These are phyloP conservation scores for Cadophora malorum DNA, from an alignment of 2,329 filamentous ascomycete genomes.

Conservation along the genomic window DNA sequence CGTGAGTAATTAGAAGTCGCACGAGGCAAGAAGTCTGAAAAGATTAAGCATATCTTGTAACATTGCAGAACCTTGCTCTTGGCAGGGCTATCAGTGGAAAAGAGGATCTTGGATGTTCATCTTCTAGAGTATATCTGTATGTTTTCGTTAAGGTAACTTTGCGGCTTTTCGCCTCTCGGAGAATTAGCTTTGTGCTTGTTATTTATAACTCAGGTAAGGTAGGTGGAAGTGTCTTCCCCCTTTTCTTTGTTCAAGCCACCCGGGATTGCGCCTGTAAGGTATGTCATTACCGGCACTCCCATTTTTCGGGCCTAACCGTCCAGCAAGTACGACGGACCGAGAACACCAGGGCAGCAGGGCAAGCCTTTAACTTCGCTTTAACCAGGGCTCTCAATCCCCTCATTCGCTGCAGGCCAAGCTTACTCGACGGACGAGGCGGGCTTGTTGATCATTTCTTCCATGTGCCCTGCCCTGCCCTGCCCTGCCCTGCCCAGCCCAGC, in stretches of 20 bases:
- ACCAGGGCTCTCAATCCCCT: background rate
- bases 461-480: background rate
- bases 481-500: constrained; percentile 1
- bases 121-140: no score
- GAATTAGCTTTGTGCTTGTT: background rate
- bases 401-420: constrained; percentile 1
- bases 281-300: constrained; percentile 17
- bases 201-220: background rate
- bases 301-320: constrained; percentile 17
- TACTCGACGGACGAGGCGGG: background rate
- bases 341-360: background rate
- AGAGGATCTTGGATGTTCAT: no score
- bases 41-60: background rate
- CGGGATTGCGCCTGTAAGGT: background rate
- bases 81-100: background rate
- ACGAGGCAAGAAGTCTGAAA: background rate
- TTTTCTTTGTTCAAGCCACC: background rate
- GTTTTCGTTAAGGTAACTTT: no score
- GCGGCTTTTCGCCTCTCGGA: background rate
- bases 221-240: no score
- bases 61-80: background rate
- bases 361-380: background rate
- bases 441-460: constrained; percentile 2
- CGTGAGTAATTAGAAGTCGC: background rate
- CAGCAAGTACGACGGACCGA: background rate